Percentiles rank a stretch among this genome's conserved stretches.
Conservation (phyloP, 2,329 filamentous ascomycete species). For the Fusarium incarnatum region DNA sequence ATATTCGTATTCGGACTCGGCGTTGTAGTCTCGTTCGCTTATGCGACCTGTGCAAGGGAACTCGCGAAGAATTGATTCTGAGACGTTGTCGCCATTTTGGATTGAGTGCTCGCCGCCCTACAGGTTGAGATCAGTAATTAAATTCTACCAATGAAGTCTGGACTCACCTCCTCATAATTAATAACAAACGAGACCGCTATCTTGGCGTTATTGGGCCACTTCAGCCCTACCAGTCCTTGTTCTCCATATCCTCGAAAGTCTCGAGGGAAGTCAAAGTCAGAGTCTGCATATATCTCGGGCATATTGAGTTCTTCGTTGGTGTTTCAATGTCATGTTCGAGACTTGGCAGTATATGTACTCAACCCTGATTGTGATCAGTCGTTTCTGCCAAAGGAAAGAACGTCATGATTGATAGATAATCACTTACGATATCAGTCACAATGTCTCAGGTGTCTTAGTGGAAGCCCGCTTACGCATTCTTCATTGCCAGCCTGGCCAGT, state of each 20-base stretch:
- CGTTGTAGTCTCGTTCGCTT: constrained; percentile 8
- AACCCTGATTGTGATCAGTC: background rate
- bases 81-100: background rate
- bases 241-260: constrained; percentile 18
- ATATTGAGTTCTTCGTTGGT: background rate
- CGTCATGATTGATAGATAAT: background rate
- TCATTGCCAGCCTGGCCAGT: background rate
- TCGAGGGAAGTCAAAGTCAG: background rate
- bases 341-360: background rate
- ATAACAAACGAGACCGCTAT: constrained; percentile 13
- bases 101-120: constrained; percentile 8
- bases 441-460: background rate
- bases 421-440: background rate
- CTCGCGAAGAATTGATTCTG: constrained; percentile 7
- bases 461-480: background rate
- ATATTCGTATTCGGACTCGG: constrained; percentile 21
- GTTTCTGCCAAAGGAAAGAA: background rate
- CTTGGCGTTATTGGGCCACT: constrained; percentile 10
- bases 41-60: background rate
- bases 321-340: too few species aligned
- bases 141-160: too few species aligned
- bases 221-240: background rate
- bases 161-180: constrained; percentile 12
- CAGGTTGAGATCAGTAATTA: fast-evolving
- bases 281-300: background rate